Evolutionary conservation across 2,329 filamentous ascomycete species (phyloP), one percentile per base, ranked within the genome.

Genomic region (Phialocephala sp.): DNA sequence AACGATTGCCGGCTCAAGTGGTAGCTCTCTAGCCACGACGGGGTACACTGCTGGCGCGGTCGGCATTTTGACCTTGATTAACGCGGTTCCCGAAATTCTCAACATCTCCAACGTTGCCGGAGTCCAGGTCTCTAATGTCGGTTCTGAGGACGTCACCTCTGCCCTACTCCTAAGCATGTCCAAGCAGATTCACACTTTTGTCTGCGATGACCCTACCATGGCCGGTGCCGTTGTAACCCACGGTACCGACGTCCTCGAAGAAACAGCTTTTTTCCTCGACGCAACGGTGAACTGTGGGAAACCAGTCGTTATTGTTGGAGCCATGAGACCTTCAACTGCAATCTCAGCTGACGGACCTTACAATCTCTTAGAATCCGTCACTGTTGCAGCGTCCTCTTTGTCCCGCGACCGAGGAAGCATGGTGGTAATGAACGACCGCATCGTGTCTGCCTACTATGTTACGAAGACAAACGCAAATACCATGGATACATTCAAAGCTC

Each of bases 161-260:
- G 78, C 76, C 6, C 80, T 85, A 61, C 78, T 84, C 39, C 76
- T 87, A 22, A 79, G 77, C 32, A 72, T 88, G 41, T 79, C 81
- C 6, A 77, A 82, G 27, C 76, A 79, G 62, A 82, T 87, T 60
- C 82, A 84, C 63, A 70, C 72, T 14, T 83, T 84, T 63, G 66
- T 75, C 39, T 73, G 71, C 63, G 56, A 67, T 8, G 73, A 74
- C 37, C 66, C 66, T 0, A 76, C 78, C 0, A 75, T 81, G 45
- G 71, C 75, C 11, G 86, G 82, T 41, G 84, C 83, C 8, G 84
- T 89, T 6, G 78, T 90, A 61, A 89, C 87, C 0, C 87, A 90
- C 71, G 87, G 88, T 57, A 90, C 88, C 9, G 88, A 90, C 71
- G 88, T 85, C 0, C 79, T 90, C 1, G 87, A 89, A 71, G 87